Evolutionary conservation across 495 filamentous ascomycete genomes (phyloP).

Genomic region (Aspergillus haitiensis): DNA sequence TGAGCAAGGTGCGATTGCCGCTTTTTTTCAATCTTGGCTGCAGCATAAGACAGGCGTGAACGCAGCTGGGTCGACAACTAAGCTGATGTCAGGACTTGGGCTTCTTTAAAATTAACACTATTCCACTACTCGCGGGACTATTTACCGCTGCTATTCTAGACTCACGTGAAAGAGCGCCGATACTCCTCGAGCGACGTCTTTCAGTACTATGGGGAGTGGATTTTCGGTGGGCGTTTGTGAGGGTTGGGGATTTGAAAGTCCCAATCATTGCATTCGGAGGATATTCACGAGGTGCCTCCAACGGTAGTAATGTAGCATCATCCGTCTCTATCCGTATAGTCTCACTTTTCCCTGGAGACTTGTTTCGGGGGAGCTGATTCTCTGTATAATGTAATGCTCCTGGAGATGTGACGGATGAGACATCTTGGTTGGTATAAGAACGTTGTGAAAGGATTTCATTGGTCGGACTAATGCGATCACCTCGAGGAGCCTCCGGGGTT

Average conservation of each 20-base stretch:
- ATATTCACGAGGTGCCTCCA: background rate
- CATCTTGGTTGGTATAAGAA: background rate
- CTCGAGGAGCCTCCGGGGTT: background rate
- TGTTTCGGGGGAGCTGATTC: background rate
- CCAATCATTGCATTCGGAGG: background rate
- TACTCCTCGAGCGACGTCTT: slow-evolving; percentile 63
- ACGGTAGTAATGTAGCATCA: background rate
- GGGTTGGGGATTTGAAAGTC: background rate
- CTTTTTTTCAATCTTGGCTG: slow-evolving; percentile 85
- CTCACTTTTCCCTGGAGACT: background rate
- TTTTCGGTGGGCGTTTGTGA: slow-evolving; percentile 9
- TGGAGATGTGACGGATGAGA: background rate
- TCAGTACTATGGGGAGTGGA: slow-evolving; percentile 27
- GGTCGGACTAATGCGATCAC: background rate
- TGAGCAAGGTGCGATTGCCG: slow-evolving; percentile 70
- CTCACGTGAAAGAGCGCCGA: slow-evolving; percentile 59
- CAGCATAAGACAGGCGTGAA: slow-evolving; percentile 80
- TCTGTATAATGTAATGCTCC: background rate
- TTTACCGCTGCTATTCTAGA: slow-evolving; percentile 75
- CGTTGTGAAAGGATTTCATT: background rate
- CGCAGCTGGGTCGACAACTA: slow-evolving; percentile 76
- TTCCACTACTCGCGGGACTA: slow-evolving; percentile 15
- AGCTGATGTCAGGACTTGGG: slow-evolving; percentile 25
- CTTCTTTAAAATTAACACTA: slow-evolving; percentile 1
- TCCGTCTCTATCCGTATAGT: background rate